Evolutionary conservation across 225 moss, liverwort and hornwort genomes (phyloP), one percentile per base, ranked within the genome.

Genomic region (Polytrichum formosum): DNA sequence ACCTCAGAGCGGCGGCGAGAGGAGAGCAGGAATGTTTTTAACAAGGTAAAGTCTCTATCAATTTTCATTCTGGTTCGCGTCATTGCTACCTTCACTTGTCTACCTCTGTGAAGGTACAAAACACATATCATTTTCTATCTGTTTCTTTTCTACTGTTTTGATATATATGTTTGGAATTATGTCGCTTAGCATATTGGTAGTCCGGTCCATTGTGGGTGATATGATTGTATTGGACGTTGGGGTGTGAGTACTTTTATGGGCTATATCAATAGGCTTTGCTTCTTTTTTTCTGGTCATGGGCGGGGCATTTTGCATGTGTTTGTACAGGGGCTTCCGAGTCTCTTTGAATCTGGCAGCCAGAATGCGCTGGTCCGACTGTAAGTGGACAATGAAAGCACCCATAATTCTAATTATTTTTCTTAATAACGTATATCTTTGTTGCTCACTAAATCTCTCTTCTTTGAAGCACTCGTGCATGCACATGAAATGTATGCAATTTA

Each of bases 1-100:
- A 88, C 73, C 25, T 80, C 85, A 35, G 81, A 87, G 35, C 70
- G 64, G 10, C 85, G 82, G 20, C 85, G 85, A 25, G 71, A 72
- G 64, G 72, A 82, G 70, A 84, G 90, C 28, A 86, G 74, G 66
- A 66, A 65, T 27, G 85, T 76, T 4, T 90, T 92, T 77, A 78
- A 82, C 46, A 76, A 80, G 72, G 85, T 71, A 53, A 16, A 8
- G 28, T 27, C 54, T 53, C 16, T 37, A 23, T 5, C 22, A 31
- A 26, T 16, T 56, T 28, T 28, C 19, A 26, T 22, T 26, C 53
- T 54, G 26, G 6, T 58, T 3, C 5, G 20, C 29, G 26, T 7
- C 46, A 46, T 16, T n/a, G 5, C 54, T 70, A 13, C 54, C 5
- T 5, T 71, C 53, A 18, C 18, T 19, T 22, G 22, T 27, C 56